Evolutionary conservation across 2,329 filamentous ascomycete genomes (phyloP).

Genomic region (Aureobasidium mangrovei): DNA sequence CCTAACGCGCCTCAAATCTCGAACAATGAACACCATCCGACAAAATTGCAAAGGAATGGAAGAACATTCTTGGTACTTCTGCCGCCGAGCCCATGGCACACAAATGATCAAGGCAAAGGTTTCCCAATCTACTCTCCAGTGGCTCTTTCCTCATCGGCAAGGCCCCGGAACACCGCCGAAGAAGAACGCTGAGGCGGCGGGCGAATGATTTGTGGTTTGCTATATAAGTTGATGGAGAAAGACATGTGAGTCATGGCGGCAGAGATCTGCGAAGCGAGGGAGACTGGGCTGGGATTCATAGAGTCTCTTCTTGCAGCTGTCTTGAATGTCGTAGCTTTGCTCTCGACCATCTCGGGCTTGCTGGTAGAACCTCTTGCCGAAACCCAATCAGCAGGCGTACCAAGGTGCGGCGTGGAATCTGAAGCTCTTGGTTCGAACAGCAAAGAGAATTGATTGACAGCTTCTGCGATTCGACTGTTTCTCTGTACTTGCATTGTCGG

Average conservation of each 20-base stretch:
- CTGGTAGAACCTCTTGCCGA: neutral
- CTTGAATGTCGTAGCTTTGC: too few relatives aligned
- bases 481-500: neutral
- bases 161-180: conserved; percentile 3
- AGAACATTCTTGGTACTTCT: too few relatives aligned
- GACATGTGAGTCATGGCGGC: neutral
- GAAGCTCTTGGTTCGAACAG: neutral
- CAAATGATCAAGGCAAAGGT: too few relatives aligned
- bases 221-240: neutral
- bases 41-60: too few relatives aligned
- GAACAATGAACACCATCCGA: too few relatives aligned
- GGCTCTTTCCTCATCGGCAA: conserved; percentile 2
- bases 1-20: too few relatives aligned
- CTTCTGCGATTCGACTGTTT: neutral
- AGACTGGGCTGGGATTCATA: neutral
- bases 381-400: neutral
- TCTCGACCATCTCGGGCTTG: neutral
- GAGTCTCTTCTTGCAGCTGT: neutral
- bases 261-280: neutral
- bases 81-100: too few relatives aligned
- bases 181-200: neutral
- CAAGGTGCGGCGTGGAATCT: neutral
- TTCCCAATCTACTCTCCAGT: neutral
- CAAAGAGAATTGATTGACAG: neutral
- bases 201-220: neutral